Base-by-base conservation (phyloP, 345 rosid genomes). In the Atalantia buxifolia region DNA sequence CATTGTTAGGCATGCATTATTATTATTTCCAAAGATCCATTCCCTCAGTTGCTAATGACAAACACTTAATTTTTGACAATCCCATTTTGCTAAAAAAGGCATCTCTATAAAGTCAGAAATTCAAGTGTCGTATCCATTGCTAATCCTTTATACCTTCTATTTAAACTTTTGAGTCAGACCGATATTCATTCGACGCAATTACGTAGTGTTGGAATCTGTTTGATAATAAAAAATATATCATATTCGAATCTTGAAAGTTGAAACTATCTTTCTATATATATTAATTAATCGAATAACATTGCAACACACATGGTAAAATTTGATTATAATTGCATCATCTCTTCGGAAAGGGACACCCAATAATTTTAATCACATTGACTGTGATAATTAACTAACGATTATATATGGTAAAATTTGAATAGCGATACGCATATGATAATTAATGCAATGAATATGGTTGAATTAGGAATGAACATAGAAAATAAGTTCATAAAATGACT, bases 11-110 rank as follows among this genome's bases (percentile, higher is more conserved):
- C 60, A 42, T 27, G 28, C 19, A 22, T 79, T n/a, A 24, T 56
- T 21, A 0, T 12, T 70, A 0, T 9, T 53, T 5, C 78, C 9
- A 38, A 76, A 83, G 75, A 68, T 83, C 16, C 85, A 83, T 83
- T 76, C 78, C 85, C 80, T 62, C 5, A 35, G 66, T 31, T 75
- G 55, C 84, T 64, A 82, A 40, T 38, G 74, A 82, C 84, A 82
- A 77, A 72, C 42, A 10, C 21, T 4, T 14, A 19, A 25, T 27
- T 40, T 45, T 33, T 73, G 48, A 22, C 56, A 66, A 73, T 40
- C 45, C 16, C 40, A 48, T 57, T 57, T 18, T 1, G 64, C 56
- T 30, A 33, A 45, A 27, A 27, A 27, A 1, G 22, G 18, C 21
- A 18, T 53, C 57, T 16, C 22, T 53, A 16, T 18, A 18, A 18